Evolutionary conservation across 306 rosid species (phyloP).

Genomic region (Acacia confusa): DNA sequence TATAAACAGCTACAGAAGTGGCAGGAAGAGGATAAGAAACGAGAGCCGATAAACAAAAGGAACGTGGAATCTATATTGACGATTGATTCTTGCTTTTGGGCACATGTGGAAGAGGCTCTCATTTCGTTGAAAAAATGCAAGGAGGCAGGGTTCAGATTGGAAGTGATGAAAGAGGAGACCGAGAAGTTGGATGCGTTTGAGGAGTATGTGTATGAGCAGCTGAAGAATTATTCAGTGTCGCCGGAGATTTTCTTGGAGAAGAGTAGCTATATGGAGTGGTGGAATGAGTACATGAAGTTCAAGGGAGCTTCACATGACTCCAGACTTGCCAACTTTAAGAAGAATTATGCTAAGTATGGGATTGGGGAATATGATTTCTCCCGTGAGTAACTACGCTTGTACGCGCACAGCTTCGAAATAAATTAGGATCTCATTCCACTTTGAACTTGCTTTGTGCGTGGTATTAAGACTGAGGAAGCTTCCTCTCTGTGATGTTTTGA

Average conservation of each 20-base stretch:
- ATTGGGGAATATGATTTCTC: slow-evolving; percentile 31
- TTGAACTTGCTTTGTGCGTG: background rate
- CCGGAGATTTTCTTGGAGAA: slow-evolving; percentile 61
- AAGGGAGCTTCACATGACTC: slow-evolving; percentile 22
- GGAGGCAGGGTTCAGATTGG: background rate
- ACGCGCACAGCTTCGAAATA: background rate
- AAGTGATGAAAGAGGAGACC: slow-evolving; percentile 13
- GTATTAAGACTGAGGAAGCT: background rate
- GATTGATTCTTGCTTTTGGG: slow-evolving; percentile 82
- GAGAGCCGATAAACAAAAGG: background rate
- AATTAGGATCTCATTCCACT: background rate
- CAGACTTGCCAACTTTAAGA: slow-evolving; percentile 42
- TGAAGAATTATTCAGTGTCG: slow-evolving; percentile 47
- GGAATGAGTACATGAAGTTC: slow-evolving; percentile 40
- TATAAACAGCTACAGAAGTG: slow-evolving; percentile 47
- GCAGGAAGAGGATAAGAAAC: slow-evolving; percentile 14
- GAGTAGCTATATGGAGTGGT: slow-evolving; percentile 77
- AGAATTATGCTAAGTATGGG: slow-evolving; percentile 8
- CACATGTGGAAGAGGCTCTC: slow-evolving; percentile 64
- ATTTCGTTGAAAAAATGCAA: slow-evolving; percentile 30
- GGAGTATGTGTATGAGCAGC: slow-evolving; percentile 36
- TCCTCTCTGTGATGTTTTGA: background rate
- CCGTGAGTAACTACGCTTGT: background rate
- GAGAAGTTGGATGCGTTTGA: slow-evolving; percentile 45
- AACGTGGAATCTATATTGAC: slow-evolving; percentile 46